Conservation (phyloP, 2,329 filamentous ascomycete genomes). For the Pestalotiopsis sp. region DNA sequence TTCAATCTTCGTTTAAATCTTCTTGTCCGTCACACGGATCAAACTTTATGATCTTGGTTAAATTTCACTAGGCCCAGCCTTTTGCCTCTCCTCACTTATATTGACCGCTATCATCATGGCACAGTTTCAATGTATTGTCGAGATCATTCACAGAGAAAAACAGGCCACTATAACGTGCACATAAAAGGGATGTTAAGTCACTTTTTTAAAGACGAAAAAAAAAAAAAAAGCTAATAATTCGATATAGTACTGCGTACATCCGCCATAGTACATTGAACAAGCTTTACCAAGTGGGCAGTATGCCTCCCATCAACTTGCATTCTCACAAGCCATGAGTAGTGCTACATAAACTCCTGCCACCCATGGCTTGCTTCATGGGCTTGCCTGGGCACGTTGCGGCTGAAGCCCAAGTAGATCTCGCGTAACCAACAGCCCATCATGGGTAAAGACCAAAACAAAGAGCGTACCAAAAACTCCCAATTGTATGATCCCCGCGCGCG, state of each 20-base stretch:
- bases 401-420: not conserved
- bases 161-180: too few species aligned
- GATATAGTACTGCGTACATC: too few species aligned
- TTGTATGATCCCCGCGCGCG: not conserved
- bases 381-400: not conserved
- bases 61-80: not conserved
- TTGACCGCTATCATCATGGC: not conserved
- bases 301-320: not conserved
- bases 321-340: not conserved
- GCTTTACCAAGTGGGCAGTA: too few species aligned
- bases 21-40: not conserved
- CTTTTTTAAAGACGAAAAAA: too few species aligned
- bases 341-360: not conserved
- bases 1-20: not conserved
- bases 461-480: not conserved
- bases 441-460: not conserved
- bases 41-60: not conserved
- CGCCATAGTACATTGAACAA: too few species aligned
- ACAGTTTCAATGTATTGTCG: too few species aligned
- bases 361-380: not conserved
- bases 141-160: too few species aligned
- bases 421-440: not conserved
- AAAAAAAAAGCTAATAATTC: too few species aligned
- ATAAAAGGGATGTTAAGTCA: too few species aligned
- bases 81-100: not conserved